phyloP scores from a whole-genome alignment of 1,284 basidiomycete genomes.

The Peniophora sp. region DNA sequence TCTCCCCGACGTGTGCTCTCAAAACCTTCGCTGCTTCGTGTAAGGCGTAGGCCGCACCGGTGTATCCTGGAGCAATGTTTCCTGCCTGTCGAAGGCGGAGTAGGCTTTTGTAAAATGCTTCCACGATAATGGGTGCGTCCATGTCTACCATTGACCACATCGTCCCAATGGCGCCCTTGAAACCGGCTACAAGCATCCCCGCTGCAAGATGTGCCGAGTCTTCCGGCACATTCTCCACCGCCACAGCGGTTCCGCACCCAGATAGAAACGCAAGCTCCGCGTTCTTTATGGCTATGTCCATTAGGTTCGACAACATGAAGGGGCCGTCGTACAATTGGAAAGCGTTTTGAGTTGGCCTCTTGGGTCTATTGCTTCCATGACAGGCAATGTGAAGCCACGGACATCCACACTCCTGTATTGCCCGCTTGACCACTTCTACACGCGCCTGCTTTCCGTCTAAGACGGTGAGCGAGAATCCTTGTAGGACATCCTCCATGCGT shows the following conservation, averaged over 20 bases:
- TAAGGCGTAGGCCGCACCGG: not conserved
- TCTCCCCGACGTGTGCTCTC: not conserved
- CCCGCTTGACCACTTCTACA: not conserved
- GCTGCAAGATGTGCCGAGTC: constrained; percentile 17
- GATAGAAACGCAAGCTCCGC: constrained; percentile 10
- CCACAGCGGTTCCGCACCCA: constrained; percentile 17
- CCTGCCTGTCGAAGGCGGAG: not conserved
- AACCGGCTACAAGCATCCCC: constrained; percentile 16
- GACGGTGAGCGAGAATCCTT: constrained; percentile 5
- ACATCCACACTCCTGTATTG: not conserved
- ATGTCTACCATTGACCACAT: constrained; percentile 16
- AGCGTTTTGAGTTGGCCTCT: not conserved
- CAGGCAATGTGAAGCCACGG: not conserved
- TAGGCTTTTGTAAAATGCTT: constrained; percentile 4
- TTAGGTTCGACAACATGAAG: not conserved
- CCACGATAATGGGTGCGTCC: constrained; percentile 7
- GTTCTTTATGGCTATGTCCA: not conserved
- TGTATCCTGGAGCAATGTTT: not conserved
- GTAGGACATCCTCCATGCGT: constrained; percentile 1
- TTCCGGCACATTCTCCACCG: constrained; percentile 11
- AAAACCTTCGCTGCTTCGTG: constrained; percentile 1
- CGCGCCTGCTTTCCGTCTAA: constrained; percentile 6
- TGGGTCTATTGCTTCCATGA: not conserved
- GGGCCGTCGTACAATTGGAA: not conserved
- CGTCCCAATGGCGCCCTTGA: constrained; percentile 13